These are phyloP conservation scores for Phtheirospermum japonicum DNA, from an alignment of 257 asterid genomes.

Conservation along the genomic window DNA sequence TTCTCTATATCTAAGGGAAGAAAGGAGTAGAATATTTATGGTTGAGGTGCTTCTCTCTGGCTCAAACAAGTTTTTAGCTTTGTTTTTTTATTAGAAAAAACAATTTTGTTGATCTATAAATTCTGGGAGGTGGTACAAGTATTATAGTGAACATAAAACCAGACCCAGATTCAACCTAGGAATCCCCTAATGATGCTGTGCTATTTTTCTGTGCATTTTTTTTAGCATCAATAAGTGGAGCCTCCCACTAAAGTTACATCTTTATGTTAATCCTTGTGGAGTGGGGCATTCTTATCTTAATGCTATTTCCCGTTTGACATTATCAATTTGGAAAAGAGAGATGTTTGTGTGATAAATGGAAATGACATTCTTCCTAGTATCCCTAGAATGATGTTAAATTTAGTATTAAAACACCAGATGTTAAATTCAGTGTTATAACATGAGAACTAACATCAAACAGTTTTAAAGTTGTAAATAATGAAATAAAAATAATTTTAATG, in stretches of 20 bases:
- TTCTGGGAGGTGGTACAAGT: too few relatives aligned
- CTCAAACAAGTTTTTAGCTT: background rate
- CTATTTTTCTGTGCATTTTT: too few relatives aligned
- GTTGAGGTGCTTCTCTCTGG: background rate
- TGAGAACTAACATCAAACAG: too few relatives aligned
- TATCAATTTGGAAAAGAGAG: background rate
- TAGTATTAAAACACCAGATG: too few relatives aligned
- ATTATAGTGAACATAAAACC: too few relatives aligned
- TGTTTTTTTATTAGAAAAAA: background rate
- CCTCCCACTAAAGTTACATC: background rate
- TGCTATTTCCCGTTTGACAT: background rate
- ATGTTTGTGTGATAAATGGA: background rate
- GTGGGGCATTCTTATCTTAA: background rate
- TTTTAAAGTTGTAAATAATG: too few relatives aligned
- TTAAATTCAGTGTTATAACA: too few relatives aligned
- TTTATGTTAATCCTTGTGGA: background rate
- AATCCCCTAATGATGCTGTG: too few relatives aligned
- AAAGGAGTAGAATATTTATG: conserved; percentile 16
- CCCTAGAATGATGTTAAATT: background rate
- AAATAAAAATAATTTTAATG: too few relatives aligned
- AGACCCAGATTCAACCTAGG: too few relatives aligned
- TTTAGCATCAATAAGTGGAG: background rate
- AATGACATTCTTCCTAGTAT: background rate
- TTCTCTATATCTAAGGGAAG: too few relatives aligned
- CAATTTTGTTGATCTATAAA: too few relatives aligned